phyloP scores from a whole-genome alignment of 129 eudicot species.

The Chrysanthemum makinoi region DNA sequence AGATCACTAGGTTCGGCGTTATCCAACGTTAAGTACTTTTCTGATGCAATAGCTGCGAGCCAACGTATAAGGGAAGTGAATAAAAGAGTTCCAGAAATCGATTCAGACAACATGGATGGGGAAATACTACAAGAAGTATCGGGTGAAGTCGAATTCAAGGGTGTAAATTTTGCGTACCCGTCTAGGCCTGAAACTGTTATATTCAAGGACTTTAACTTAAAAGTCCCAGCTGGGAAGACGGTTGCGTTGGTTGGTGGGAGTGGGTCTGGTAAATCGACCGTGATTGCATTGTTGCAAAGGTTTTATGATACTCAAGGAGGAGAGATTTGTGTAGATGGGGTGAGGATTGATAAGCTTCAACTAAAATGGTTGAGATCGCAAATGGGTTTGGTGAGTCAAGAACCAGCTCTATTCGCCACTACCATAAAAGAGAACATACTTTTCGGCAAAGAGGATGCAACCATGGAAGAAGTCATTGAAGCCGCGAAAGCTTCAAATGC shows the following conservation, averaged over 20 bases:
- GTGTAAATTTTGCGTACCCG: constrained; percentile 41
- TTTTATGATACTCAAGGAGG: constrained; percentile 77
- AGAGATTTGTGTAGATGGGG: constrained; percentile 76
- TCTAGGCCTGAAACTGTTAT: constrained; percentile 57
- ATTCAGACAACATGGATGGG: constrained; percentile 62
- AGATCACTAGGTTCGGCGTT: constrained; percentile 74
- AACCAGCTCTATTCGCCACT: constrained; percentile 93
- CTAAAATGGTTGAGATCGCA: constrained; percentile 90
- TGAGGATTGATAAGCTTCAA: constrained; percentile 61
- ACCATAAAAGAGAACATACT: constrained; percentile 87
- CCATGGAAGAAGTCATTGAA: constrained; percentile 71
- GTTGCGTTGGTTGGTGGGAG: constrained; percentile 90
- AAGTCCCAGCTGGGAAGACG: constrained; percentile 59
- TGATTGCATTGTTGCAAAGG: constrained; percentile 69
- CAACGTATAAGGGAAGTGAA: constrained; percentile 60
- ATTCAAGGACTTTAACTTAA: constrained; percentile 50
- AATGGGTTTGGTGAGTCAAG: constrained; percentile 97
- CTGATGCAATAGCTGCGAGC: constrained; percentile 68
- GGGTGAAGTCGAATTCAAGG: constrained; percentile 56
- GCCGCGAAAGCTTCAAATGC: constrained; percentile 96
- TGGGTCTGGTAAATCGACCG: constrained; percentile 86
- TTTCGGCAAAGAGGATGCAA: constrained; percentile 90
- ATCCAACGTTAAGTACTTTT: constrained; percentile 58
- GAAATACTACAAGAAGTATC: constrained; percentile 38
- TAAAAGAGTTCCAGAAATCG: constrained; percentile 63